Percentiles rank a stretch among this genome's conserved stretches.
Evolutionary conservation across 805 yeast species (phyloP).

Genomic region (Candida ovalis): DNA sequence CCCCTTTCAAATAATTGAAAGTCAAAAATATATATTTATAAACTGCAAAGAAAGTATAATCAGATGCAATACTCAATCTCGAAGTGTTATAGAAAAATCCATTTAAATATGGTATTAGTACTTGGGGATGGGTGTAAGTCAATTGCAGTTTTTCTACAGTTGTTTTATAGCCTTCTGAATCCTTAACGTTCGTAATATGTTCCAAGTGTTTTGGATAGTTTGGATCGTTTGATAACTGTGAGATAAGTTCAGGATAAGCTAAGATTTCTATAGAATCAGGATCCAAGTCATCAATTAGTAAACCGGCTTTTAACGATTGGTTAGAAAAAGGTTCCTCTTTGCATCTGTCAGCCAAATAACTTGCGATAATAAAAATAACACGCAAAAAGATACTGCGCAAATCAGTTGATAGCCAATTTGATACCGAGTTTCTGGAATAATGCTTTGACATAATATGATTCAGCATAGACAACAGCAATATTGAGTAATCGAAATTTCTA

Average conservation of each 20-base stretch:
- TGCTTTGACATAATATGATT: constrained; percentile 14
- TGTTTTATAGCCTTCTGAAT: constrained; percentile 1
- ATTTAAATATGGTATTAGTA: constrained; percentile 20
- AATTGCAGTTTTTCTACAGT: constrained; percentile 9
- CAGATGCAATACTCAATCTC: constrained; percentile 23
- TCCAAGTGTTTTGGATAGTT: neutral
- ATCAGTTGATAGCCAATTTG: constrained; percentile 21
- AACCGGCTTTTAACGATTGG: neutral
- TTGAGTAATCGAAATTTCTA: constrained; percentile 16
- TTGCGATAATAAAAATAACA: constrained; percentile 11
- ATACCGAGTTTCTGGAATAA: constrained; percentile 5
- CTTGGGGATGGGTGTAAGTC: constrained; percentile 14
- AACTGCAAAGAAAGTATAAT: constrained; percentile 25
- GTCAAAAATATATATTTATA: constrained; percentile 25
- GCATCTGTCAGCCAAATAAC: constrained; percentile 11
- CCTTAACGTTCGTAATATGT: neutral
- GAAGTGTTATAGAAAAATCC: constrained; percentile 30
- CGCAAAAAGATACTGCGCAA: constrained; percentile 21
- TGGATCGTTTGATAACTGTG: constrained; percentile 1
- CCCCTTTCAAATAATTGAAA: constrained; percentile 14
- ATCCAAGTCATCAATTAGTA: constrained; percentile 19
- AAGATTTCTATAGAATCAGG: constrained; percentile 10
- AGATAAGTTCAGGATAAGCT: constrained; percentile 7
- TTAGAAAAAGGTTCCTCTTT: neutral
- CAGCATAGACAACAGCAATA: constrained; percentile 17